Evolutionary conservation across 2,329 filamentous ascomycete genomes (phyloP).

Genomic region (Claviceps digitariae): DNA sequence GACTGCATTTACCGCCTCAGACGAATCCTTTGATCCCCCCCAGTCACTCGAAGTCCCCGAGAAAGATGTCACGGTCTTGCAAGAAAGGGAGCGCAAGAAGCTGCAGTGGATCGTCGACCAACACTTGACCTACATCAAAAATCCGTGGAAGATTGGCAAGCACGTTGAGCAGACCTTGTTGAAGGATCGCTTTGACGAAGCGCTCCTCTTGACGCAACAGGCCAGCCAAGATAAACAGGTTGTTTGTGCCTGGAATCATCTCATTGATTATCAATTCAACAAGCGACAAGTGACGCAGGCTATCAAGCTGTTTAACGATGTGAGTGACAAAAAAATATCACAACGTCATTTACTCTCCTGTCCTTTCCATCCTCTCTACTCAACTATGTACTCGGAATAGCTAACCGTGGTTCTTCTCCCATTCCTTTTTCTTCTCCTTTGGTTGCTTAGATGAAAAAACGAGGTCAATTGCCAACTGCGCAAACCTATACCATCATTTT

Average conservation of each 20-base stretch:
- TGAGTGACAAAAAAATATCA: constrained; percentile 20
- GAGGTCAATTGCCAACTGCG: constrained; percentile 63
- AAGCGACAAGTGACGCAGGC: constrained; percentile 48
- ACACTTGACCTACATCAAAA: constrained; percentile 49
- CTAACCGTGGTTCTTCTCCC: not conserved
- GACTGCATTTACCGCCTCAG: constrained; percentile 2
- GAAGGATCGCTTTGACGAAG: constrained; percentile 49
- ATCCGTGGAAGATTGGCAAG: constrained; percentile 60
- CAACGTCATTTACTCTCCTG: too few species aligned
- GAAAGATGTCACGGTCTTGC: constrained; percentile 3
- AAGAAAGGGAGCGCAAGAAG: constrained; percentile 13
- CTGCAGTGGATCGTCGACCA: constrained; percentile 29
- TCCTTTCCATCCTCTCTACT: too few species aligned
- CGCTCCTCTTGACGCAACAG: constrained; percentile 51
- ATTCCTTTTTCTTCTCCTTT: not conserved
- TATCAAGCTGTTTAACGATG: constrained; percentile 80
- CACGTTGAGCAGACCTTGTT: constrained; percentile 49
- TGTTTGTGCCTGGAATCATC: constrained; percentile 74
- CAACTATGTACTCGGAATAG: not conserved
- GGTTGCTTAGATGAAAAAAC: constrained; percentile 74
- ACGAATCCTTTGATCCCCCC: constrained; percentile 11
- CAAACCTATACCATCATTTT: constrained; percentile 79
- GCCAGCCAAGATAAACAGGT: constrained; percentile 54
- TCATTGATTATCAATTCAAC: constrained; percentile 59
- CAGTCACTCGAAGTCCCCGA: constrained; percentile 10